A percentile compares a stretch with the other conserved stretches of the same genome.
Evolutionary conservation across 352 stramenopile species (phyloP).

Genomic region (Globisporangium okanoganense): DNA sequence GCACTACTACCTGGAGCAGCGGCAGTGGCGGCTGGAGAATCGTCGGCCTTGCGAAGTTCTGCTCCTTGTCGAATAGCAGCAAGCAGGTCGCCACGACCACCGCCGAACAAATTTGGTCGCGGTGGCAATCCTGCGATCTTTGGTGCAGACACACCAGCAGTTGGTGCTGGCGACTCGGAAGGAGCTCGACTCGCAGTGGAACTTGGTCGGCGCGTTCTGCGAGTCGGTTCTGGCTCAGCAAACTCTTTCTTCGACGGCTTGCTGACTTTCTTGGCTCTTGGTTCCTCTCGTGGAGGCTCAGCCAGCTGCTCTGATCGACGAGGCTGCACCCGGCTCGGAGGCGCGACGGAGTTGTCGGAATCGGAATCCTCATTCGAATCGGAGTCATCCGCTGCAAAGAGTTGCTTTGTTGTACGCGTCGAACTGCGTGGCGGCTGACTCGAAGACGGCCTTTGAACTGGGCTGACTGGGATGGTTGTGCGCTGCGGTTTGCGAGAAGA

Average conservation of each 20-base stretch:
- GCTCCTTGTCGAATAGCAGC: slow-evolving; percentile 71
- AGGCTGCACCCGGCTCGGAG: slow-evolving; percentile 9
- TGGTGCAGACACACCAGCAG: slow-evolving; percentile 4
- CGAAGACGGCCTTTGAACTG: slow-evolving; percentile 10
- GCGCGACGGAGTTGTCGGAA: slow-evolving; percentile 30
- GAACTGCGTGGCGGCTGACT: slow-evolving; percentile 11
- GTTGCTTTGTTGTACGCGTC: slow-evolving; percentile 25
- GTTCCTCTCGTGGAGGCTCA: slow-evolving; percentile 10
- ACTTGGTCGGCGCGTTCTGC: slow-evolving; percentile 16
- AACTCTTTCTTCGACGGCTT: slow-evolving; percentile 27
- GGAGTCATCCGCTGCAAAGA: slow-evolving; percentile 57
- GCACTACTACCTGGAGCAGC: not conserved
- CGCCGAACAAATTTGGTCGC: slow-evolving; percentile 67
- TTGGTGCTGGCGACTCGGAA: slow-evolving; percentile 2
- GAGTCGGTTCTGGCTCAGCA: slow-evolving; percentile 12
- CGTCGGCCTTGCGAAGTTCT: slow-evolving; percentile 43
- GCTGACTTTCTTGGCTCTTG: slow-evolving; percentile 15
- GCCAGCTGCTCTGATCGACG: not conserved
- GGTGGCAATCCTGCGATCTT: slow-evolving; percentile 39
- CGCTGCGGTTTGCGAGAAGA: slow-evolving; percentile 9
- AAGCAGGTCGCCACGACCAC: slow-evolving; percentile 64
- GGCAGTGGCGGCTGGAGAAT: not conserved
- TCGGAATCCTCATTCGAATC: slow-evolving; percentile 32
- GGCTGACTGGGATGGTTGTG: slow-evolving; percentile 10
- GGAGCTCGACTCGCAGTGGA: slow-evolving; percentile 11